Base-by-base conservation (phyloP, 352 stramenopile species). In the Phytopythium oedochilum region DNA sequence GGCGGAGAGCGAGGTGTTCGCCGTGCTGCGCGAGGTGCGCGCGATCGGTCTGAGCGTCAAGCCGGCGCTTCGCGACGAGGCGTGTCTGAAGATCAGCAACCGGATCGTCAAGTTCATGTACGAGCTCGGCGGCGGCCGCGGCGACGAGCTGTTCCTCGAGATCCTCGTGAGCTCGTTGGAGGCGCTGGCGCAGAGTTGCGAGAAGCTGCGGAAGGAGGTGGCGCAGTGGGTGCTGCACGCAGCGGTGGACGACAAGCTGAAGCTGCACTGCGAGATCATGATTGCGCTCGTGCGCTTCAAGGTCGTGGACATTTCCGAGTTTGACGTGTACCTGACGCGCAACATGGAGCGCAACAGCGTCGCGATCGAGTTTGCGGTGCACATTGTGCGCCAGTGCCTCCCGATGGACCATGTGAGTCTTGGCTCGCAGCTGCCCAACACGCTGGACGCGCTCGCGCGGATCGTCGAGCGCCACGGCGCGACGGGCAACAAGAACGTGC, bases 71-170 rank as follows among this genome's bases (percentile, higher is more conserved):
- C 79, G 88, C 18, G 88, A 96, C 64, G 94, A 99, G 70, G 86
- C 92, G 18, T 92, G 92, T 26, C 74, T 98, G n/a, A 97, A 92
- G 67, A 98, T 99, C 62, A 92, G 91, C 1, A 95, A 99, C 63
- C 85, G 82, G 23, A 97, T 99, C 53, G 98, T 99, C 59, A 99
- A 99, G 75, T 94, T 94, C 49, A 89, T 99, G 61, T 99, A 99
- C 57, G 95, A 99, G 60, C 63, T 95, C 20, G 83, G 83, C 17
- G 83, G 83, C 17, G 81, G 83, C 10, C 83, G 81, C 46, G 83
- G 96, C 20, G 89, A 97, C 34, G 93, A 98, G 64, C 71, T 98
- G 18, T 88, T 97, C 20, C 66, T 99, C 20, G 97, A 99, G 73
- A 95, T 97, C 48, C 73, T 98, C 25, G 94, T 98, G 55, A 92